Base-by-base conservation (phyloP, 768 basidiomycete genomes). In the Russula foetens region DNA sequence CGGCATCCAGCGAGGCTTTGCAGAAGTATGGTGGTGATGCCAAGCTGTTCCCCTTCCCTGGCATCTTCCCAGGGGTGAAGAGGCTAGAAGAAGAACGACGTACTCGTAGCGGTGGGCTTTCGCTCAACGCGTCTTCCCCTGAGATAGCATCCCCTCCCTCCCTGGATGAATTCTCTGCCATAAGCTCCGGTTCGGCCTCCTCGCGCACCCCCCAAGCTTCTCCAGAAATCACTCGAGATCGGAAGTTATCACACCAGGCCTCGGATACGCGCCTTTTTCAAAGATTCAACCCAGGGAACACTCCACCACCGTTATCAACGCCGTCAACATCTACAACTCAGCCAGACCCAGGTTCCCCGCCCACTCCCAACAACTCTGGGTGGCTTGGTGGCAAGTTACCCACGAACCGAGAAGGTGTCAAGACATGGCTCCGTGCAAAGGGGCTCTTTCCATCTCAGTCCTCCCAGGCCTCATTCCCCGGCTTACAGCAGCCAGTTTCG, bases 1-100 rank as follows among this genome's bases (percentile, higher is more conserved):
- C 84, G 19, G 81, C 84, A 12, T 85, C 88, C 28, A 78, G 83
- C 15, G 81, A 81, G 31, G 90, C 92, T 72, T 72, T 85, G 70
- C 77, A 78, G 29, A 90, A 80, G 73, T 95, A 88, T 72, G 83
- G 84, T 63, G 56, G 51, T 8, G 82, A 84, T 65, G 71, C 81
- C 33, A 98, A 98, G 70, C 77, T 97, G 38, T 89, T 88, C 72
- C 92, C 94, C 1, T 94, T 96, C 79, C 92, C 91, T 26, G 92
- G 90, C 43, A 86, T 93, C 1, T 94, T 95, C 79, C 91, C 92
- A 31, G 92, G 91, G 39, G 86, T 93, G 71, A 81, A 85, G 68
- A 81, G 82, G 66, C 76, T 93, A 39, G 89, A 89, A 70, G 85
- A 89, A 69, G 82, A 88, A 67, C 54, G 65, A 45, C 79, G 84